Base-by-base conservation (phyloP, 2,329 filamentous ascomycete species). In the Paraphoma sp. region DNA sequence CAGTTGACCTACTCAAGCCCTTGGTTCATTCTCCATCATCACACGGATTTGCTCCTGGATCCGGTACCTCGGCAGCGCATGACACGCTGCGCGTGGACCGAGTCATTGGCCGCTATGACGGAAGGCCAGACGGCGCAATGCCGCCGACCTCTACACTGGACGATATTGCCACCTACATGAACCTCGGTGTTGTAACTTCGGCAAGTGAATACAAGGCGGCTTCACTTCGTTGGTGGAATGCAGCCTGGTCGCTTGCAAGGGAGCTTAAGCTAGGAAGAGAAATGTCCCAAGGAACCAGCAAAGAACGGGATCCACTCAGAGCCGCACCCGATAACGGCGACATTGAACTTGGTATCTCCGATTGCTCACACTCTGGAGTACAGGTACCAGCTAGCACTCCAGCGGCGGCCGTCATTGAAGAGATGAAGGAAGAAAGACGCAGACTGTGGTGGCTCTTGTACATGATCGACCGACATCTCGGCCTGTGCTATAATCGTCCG, bases 371-470 rank as follows among this genome's bases (percentile, higher is more conserved):
- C 23, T 70, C 69, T 30, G 64, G 56, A 18, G 56, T 51, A 23
- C 69, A 69, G 48, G 57, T 69, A 30, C 59, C 70, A 10, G 71
- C 62, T 10, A 57, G 69, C 43, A 68, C 71, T 18, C 71, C 79
- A 6, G 56, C 70, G n/a, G 67, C 68, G 51, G 72, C 73, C 5
- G 58, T 78, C 6, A 60, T 74, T 9, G 76, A 76, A 53, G 83
- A 84, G 59, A 76, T 79, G 75, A 87, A 91, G 51, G 93, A 97
- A 76, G 93, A 97, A 72, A 84, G 93, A 49, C 87, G 93, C 46
- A 86, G 93, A 44, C 89, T 95, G 60, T 97, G 93, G 93, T 97
- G 93, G 93, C 83, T 97, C 8, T 83, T 95, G 41, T 97, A 96
- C 79, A 92, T 91, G 60, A 90, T 95, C 45, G 93, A 87, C 51